These are phyloP conservation scores for Ophiostoma tasmaniense DNA, from an alignment of 2,329 filamentous ascomycete genomes.

Conservation along the genomic window DNA sequence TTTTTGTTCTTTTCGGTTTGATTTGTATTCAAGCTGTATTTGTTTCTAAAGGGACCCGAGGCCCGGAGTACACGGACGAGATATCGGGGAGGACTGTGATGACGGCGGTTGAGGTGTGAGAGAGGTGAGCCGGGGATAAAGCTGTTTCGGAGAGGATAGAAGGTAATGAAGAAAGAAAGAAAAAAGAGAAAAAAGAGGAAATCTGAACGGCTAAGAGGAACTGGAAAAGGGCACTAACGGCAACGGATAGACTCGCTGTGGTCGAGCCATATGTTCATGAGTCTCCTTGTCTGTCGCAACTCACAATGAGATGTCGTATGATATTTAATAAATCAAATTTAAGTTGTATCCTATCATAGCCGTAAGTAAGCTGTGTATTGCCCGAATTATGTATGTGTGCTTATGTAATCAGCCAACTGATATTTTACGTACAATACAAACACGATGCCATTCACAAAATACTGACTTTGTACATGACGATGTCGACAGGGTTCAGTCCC, in stretches of 20 bases:
- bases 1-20: background rate
- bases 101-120: background rate
- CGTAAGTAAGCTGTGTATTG: background rate
- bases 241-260: background rate
- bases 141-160: background rate
- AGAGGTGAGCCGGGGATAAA: background rate
- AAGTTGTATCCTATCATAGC: background rate
- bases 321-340: background rate
- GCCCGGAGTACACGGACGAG: background rate
- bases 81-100: background rate
- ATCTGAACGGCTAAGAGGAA: background rate
- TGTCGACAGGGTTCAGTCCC: background rate
- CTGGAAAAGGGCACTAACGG: background rate
- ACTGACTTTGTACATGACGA: background rate
- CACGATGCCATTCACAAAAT: background rate
- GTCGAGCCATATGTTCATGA: background rate
- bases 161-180: background rate
- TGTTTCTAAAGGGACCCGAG: background rate
- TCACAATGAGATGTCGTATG: background rate
- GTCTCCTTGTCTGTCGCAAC: background rate
- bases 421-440: background rate
- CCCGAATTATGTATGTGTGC: background rate
- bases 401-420: background rate
- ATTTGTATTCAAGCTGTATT: background rate
- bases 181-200: background rate